A percentile compares a stretch with the other conserved stretches of the same genome.
Conservation (phyloP, 1,284 basidiomycete genomes). For the Xerocomus nothofagi region DNA sequence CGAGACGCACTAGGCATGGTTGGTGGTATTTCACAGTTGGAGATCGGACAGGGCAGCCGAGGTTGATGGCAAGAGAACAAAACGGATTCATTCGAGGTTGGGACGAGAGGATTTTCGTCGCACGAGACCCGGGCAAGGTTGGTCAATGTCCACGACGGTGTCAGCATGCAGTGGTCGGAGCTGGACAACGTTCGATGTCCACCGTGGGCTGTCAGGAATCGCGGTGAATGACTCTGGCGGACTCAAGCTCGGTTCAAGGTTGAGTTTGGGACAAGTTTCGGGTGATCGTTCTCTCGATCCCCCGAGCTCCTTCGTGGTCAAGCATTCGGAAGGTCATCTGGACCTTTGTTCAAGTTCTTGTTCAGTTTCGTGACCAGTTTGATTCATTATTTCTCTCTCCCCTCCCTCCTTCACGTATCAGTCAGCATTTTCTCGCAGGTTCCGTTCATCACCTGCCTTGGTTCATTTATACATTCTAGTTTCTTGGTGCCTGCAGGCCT, state of each 20-base stretch:
- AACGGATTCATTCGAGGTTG: not conserved
- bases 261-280: not conserved
- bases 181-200: not conserved
- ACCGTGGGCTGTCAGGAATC: not conserved
- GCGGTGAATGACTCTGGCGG: not conserved
- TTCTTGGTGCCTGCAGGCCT: not conserved
- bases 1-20: not conserved
- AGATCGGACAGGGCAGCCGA: not conserved
- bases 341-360: not conserved
- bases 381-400: not conserved
- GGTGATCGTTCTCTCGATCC: not conserved
- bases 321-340: not conserved
- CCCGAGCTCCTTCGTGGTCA: not conserved
- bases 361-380: not conserved
- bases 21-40: not conserved
- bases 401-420: no score
- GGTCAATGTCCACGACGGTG: not conserved
- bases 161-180: not conserved
- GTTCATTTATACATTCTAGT: not conserved
- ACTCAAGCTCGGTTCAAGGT: not conserved
- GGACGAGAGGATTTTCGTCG: not conserved
- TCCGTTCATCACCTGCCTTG: not conserved
- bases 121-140: not conserved
- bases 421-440: not conserved
- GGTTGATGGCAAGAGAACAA: not conserved